phyloP scores from a whole-genome alignment of 371 early-diverging fungal species.

The Phascolomyces articulosus region DNA sequence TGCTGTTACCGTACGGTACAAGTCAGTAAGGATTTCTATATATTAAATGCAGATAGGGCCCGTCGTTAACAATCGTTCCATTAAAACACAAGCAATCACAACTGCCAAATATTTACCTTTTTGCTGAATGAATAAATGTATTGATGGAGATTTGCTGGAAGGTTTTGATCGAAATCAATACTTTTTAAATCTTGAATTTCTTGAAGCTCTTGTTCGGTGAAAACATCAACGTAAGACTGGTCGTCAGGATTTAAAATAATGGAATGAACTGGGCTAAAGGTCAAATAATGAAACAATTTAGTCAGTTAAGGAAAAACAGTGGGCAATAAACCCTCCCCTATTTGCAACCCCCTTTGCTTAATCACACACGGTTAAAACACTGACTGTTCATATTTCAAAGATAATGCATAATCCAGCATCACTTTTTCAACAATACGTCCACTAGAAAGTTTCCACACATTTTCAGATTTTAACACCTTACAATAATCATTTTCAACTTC shows the following conservation, averaged over 20 bases:
- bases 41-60: not conserved
- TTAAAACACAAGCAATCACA: not conserved
- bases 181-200: not conserved
- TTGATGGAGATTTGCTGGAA: not conserved
- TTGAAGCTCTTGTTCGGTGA: not conserved
- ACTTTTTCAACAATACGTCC: conserved; percentile 1
- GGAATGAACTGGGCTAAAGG: conserved; percentile 2
- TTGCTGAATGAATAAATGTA: not conserved
- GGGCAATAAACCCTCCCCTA: not conserved
- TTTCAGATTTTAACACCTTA: not conserved
- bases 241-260: conserved; percentile 1
- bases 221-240: not conserved
- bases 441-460: not conserved
- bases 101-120: conserved; percentile 3
- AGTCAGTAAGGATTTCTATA: not conserved
- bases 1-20: not conserved
- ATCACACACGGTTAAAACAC: not conserved
- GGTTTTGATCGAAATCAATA: not conserved
- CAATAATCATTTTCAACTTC: not conserved
- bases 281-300: not conserved
- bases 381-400: not conserved
- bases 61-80: not conserved
- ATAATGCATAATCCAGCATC: not conserved
- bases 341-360: not conserved
- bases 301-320: not conserved